phyloP scores from a whole-genome alignment of 441 rosid genomes.

The Biscutella auriculata region DNA sequence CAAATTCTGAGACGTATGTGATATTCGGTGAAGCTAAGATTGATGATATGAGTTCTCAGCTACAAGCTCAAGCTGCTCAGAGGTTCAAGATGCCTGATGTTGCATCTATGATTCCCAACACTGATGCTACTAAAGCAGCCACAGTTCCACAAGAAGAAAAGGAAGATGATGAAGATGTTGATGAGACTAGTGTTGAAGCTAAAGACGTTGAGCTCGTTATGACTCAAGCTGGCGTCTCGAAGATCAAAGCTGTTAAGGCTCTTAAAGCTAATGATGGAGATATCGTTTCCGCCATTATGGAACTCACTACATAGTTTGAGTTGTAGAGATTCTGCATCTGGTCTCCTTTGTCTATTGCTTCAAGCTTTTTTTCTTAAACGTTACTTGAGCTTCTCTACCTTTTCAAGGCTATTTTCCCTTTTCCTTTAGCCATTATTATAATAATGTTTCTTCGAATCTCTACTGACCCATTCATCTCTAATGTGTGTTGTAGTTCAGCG shows the following conservation, averaged over 20 bases:
- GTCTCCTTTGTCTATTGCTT: background rate
- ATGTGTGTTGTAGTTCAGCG: too few relatives aligned
- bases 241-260: conserved; percentile 45
- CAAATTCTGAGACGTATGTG: conserved; percentile 46
- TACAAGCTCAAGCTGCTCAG: conserved; percentile 59
- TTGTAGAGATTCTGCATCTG: background rate
- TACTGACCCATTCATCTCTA: too few relatives aligned
- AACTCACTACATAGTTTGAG: conserved; percentile 40
- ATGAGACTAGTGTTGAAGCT: conserved; percentile 49
- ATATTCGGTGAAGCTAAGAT: conserved; percentile 58
- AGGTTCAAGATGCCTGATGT: conserved; percentile 54
- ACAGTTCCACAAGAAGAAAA: conserved; percentile 29
- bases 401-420: background rate
- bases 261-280: conserved; percentile 42
- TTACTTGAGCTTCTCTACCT: background rate
- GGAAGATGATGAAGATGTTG: conserved; percentile 50
- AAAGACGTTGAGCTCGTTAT: conserved; percentile 51
- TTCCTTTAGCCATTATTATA: too few relatives aligned
- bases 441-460: too few relatives aligned
- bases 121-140: conserved; percentile 34
- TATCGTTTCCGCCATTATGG: conserved; percentile 59
- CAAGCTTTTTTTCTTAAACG: background rate
- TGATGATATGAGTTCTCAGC: conserved; percentile 59
- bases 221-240: conserved; percentile 53
- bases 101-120: conserved; percentile 35